A percentile compares a stretch with the other conserved stretches of the same genome.
These are phyloP conservation scores for Trametes punicea DNA, from an alignment of 768 basidiomycete species.

Conservation along the genomic window DNA sequence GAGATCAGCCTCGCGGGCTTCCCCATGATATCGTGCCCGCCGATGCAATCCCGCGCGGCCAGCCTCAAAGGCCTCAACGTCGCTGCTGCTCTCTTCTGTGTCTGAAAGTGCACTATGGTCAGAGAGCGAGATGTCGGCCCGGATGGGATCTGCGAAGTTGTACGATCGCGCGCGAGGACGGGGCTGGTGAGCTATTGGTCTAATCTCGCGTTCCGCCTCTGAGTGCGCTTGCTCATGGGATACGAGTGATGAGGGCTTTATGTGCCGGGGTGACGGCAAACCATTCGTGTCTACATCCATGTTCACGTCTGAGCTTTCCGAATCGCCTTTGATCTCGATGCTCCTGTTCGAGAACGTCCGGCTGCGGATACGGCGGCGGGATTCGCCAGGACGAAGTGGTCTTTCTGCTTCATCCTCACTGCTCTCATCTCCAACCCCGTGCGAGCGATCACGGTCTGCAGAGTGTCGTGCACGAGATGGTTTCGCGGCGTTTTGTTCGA, in stretches of 20 bases:
- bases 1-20: conserved; percentile 42
- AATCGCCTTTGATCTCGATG: conserved; percentile 54
- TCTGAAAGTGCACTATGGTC: conserved; percentile 2
- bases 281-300: neutral
- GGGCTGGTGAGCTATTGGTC: conserved; percentile 13
- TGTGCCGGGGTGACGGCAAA: neutral
- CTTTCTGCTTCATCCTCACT: conserved; percentile 35
- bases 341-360: conserved; percentile 24
- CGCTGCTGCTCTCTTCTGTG: neutral
- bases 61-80: conserved; percentile 10
- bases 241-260: neutral
- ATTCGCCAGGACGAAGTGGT: conserved; percentile 50
- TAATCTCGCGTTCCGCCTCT: neutral
- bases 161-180: neutral
- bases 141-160: too few species aligned
- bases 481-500: conserved; percentile 24
- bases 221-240: neutral
- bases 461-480: neutral
- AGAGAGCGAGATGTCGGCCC: neutral
- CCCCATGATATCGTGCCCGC: conserved; percentile 21
- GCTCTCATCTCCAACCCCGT: neutral
- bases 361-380: conserved; percentile 38
- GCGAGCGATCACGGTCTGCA: neutral
- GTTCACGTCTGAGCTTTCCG: conserved; percentile 52
- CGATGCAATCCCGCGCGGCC: conserved; percentile 15